Base-by-base conservation (phyloP, 2,329 filamentous ascomycete genomes). In the Hymenoscyphus linearis region DNA sequence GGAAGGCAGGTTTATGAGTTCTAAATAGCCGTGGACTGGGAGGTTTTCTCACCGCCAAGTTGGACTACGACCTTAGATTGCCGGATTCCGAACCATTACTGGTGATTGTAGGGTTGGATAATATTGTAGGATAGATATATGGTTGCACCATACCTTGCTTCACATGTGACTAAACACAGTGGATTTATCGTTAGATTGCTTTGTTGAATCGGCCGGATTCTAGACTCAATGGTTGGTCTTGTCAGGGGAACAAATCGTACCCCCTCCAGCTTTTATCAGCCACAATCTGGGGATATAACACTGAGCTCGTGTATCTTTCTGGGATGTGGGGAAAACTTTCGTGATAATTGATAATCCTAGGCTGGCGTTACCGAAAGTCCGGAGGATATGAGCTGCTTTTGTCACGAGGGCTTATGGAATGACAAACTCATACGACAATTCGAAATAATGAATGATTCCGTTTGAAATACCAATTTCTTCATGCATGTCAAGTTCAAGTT, bases 21-120 rank as follows among this genome's bases (percentile, higher is more conserved):
- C 9, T 37, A 53, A 27, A 58, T 52, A 58, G 57, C 57, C 57
- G 40, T 44, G 44, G 57, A 44, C 22, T 52, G n/a, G 36, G 57
- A 27, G 16, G 12, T 13, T 16, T 16, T 44, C 34, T 31, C 22
- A 10, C 18, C 18, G 10, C 35, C 54, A 37, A 16, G n/a, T 26
- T 25, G 5, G 12, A 56, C 22, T 14, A 25, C 34, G 14, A 40
- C 25, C 9, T 37, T 26, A 9, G 31, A 14, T 50, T 57, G 26
- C 37, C 37, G 40, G 26, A 31, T 57, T 50, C 31, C 40, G 40
- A 35, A 9, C 54, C 35, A 34, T 37, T 26, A n/a, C 34, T 40
- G 18, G 26, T 53, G 52, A 31, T 53, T 10, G 52, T 31, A 9
- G n/a, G 26, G 22, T 53, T 18, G 52, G 13, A 34, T 53, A n/a